Evolutionary conservation across 2,329 filamentous ascomycete species (phyloP).

Genomic region (Cytospora paraplurivora): DNA sequence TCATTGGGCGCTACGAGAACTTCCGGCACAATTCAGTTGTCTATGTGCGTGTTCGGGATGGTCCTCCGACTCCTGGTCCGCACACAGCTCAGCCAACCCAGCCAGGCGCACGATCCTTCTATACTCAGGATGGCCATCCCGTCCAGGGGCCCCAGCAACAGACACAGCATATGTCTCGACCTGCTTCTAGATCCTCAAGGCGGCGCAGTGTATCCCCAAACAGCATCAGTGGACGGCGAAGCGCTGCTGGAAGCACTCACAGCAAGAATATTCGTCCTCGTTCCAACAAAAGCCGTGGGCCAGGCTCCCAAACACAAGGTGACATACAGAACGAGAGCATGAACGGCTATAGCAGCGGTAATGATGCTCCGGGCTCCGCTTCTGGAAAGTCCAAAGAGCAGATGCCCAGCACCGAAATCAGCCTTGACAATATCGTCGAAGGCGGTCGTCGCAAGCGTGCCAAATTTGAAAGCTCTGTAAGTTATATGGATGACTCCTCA

Average conservation of each 20-base stretch:
- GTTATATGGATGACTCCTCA: conserved; percentile 41
- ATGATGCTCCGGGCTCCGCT: conserved; percentile 75
- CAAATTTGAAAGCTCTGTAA: conserved; percentile 96
- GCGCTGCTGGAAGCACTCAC: conserved; percentile 67
- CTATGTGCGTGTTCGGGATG: conserved; percentile 82
- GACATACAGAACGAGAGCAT: conserved; percentile 67
- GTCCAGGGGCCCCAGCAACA: conserved; percentile 53
- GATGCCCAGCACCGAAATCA: conserved; percentile 94
- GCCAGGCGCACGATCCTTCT: conserved; percentile 54
- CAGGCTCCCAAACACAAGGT: conserved; percentile 47
- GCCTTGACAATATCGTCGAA: conserved; percentile 96
- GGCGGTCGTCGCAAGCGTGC: conserved; percentile 92
- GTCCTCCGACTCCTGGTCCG: conserved; percentile 48
- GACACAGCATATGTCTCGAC: conserved; percentile 65
- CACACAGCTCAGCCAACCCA: conserved; percentile 58
- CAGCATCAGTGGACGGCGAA: conserved; percentile 70
- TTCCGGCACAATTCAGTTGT: conserved; percentile 90
- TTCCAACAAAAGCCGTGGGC: conserved; percentile 67
- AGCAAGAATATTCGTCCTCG: conserved; percentile 70
- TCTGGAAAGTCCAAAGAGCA: conserved; percentile 81
- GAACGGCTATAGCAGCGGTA: conserved; percentile 84
- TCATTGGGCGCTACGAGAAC: conserved; percentile 97
- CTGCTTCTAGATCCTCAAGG: conserved; percentile 69
- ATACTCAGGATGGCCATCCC: conserved; percentile 56
- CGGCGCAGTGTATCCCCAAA: conserved; percentile 79